Evolutionary conservation across 2,329 filamentous ascomycete species (phyloP), one percentile per base, ranked within the genome.

Genomic region (Aspergillus piperis): DNA sequence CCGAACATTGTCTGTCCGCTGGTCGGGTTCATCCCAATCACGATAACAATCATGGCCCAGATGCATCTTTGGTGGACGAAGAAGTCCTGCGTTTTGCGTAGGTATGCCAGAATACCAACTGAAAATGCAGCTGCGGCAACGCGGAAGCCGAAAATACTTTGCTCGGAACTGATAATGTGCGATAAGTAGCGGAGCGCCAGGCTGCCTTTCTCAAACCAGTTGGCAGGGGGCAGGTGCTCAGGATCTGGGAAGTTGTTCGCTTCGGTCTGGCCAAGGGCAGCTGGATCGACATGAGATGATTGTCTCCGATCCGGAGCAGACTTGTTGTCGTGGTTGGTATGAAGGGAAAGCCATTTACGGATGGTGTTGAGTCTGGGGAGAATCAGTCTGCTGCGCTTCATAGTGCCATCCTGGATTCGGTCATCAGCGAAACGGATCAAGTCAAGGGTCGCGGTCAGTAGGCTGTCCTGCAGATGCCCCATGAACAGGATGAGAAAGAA

Each of bases 31-130:
- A 90, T 90, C 17, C 84, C 84, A 27, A 92, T 89, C 2, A 88
- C 84, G 30, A 88, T 82, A 70, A 92, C 90, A 62, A 92, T 89
- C 81, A 92, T 84, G 1, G 88, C 87, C 90, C 90, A 92, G 10
- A 92, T 85, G 2, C 90, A 77, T 51, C 90, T 80, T 67, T 92
- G 86, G 48, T 85, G 77, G 10, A 85, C 81, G 71, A 90, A 92
- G 70, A 91, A 91, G 0, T 70, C 68, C 64, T 90, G 84, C 0
- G 88, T 88, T 21, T 82, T 73, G 36, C 82, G 78, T 3, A 92
- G 76, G 70, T 84, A 92, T 0, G 84, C 88, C 1, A 90, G 72
- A 53, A 92, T 86, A 0, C 84, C 89, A 17, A 92, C 79, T 2
- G 84, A 87, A 79, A 92, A 86, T 1, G 88, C 90, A 1, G 90